Evolutionary conservation across 2,329 filamentous ascomycete genomes (phyloP), one percentile per base, ranked within the genome.

Genomic region (Colletotrichum tamarilloi): DNA sequence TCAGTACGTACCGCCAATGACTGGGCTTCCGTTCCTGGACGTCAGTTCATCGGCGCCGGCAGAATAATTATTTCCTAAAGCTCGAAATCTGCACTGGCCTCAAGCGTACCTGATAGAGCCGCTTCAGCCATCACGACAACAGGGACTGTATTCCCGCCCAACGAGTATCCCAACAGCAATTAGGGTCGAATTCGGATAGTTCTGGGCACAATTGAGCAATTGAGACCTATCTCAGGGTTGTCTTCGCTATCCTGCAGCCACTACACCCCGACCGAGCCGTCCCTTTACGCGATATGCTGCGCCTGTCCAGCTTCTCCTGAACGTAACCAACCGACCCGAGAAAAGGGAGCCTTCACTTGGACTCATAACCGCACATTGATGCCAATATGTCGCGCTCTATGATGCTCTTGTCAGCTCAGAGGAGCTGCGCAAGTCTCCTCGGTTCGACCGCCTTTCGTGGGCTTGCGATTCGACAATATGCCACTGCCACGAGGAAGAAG

Each of bases 71-170:
- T 73, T 65, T 73, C 70, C 32, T 42, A 49, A 56, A 65, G 42
- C 67, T 72, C 67, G 67, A 73, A 73, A 70, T 73, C 67, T 70
- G 70, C 67, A 59, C 55, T 52, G 64, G 64, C 26, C 49, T 38
- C n/a, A 57, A 28, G 52, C 24, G 52, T 57, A n/a, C 24, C 38
- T 42, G 6, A 5, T 16, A 46, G 69, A 70, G 67, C 46, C 32
- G 60, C 65, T 63, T 32, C n/a, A 46, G 12, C 42, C 8, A 28
- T 38, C 30, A 68, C 69, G 49, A 32, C 14, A 49, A 63, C 14
- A 64, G 38, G 59, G 49, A 26, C 26, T 19, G 16, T 49, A 49
- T 49, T 49, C 42, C 42, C 7, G 8, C 19, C 30, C 7, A 30
- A 28, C 35, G 28, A 58, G 14, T n/a, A 57, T n/a, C 26, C 28